Percentiles rank a stretch among this genome's conserved stretches.
phyloP scores from a whole-genome alignment of 139 green algal genomes.

The Tetradesmus lagerheimii region DNA sequence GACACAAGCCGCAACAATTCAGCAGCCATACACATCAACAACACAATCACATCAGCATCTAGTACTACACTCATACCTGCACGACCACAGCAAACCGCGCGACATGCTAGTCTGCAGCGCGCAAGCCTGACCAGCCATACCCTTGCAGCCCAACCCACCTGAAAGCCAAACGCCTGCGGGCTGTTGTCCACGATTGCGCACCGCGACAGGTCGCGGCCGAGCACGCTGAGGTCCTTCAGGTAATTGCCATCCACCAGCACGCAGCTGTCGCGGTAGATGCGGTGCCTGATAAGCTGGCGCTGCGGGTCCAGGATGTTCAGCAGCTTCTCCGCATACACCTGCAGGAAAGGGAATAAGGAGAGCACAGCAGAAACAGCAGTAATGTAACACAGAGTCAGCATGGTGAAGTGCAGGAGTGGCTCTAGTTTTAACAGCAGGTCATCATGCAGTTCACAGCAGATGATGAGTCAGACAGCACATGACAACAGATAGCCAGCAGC shows the following conservation, averaged over 20 bases:
- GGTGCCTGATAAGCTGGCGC: slow-evolving; percentile 81
- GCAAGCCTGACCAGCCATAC: no score
- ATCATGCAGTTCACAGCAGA: neutral
- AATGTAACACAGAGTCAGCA: neutral
- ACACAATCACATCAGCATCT: no score
- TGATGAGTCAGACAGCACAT: neutral
- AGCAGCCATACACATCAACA: no score
- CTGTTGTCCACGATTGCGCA: slow-evolving; percentile 97
- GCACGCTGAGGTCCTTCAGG: slow-evolving; percentile 86
- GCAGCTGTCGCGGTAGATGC: slow-evolving; percentile 94
- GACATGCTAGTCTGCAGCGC: no score
- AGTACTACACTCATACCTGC: no score
- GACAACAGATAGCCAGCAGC: neutral
- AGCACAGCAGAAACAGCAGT: neutral
- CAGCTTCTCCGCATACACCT: slow-evolving; percentile 63
- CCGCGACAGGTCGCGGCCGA: slow-evolving; percentile 90
- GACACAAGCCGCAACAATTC: no score
- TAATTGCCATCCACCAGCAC: slow-evolving; percentile 97
- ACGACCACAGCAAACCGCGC: no score
- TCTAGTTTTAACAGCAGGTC: no score
- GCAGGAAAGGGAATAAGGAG: neutral
- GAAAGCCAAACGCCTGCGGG: slow-evolving; percentile 87
- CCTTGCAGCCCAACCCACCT: slow-evolving; percentile 58
- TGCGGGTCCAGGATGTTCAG: slow-evolving; percentile 62
- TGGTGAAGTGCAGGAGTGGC: no score